Evolutionary conservation across 179 eudicot species (phyloP).

Genomic region (Gypsophila paniculata): DNA sequence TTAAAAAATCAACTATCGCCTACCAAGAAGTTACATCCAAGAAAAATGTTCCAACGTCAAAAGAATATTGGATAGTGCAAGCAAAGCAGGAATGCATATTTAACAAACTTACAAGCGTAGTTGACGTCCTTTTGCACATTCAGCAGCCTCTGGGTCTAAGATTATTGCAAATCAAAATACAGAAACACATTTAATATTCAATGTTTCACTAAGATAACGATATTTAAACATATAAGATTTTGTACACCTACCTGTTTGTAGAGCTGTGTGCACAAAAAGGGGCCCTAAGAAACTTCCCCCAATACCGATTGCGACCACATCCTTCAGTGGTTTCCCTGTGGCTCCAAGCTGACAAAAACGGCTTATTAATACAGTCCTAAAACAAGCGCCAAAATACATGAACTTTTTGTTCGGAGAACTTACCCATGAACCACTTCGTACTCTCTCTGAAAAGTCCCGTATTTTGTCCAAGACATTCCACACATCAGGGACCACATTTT

Average conservation of each 20-base stretch:
- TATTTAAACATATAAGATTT: background rate
- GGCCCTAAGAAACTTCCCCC: conserved; percentile 99
- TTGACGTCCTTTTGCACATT: conserved; percentile 79
- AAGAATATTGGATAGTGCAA: background rate
- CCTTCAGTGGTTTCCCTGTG: conserved; percentile 75
- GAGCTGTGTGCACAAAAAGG: conserved; percentile 96
- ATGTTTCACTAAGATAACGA: background rate
- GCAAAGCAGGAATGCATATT: background rate
- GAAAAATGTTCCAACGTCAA: background rate
- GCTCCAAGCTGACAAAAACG: conserved; percentile 65
- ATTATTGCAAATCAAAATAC: conserved; percentile 21
- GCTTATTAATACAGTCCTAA: background rate
- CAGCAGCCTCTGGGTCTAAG: conserved; percentile 72
- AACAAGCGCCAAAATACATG: conserved; percentile 13
- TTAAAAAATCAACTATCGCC: too few species aligned
- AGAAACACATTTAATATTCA: background rate
- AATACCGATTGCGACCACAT: conserved; percentile 86
- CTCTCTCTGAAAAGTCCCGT: conserved; percentile 73
- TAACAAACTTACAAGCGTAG: conserved; percentile 77
- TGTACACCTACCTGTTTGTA: conserved; percentile 73
- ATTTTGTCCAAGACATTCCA: conserved; percentile 94
- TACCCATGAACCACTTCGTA: conserved; percentile 98
- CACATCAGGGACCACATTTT: conserved; percentile 92
- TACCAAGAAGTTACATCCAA: background rate
- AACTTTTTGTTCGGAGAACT: conserved; percentile 8